Evolutionary conservation across 2,329 filamentous ascomycete species (phyloP), one percentile per base, ranked within the genome.

Genomic region (Fulvia fulva): DNA sequence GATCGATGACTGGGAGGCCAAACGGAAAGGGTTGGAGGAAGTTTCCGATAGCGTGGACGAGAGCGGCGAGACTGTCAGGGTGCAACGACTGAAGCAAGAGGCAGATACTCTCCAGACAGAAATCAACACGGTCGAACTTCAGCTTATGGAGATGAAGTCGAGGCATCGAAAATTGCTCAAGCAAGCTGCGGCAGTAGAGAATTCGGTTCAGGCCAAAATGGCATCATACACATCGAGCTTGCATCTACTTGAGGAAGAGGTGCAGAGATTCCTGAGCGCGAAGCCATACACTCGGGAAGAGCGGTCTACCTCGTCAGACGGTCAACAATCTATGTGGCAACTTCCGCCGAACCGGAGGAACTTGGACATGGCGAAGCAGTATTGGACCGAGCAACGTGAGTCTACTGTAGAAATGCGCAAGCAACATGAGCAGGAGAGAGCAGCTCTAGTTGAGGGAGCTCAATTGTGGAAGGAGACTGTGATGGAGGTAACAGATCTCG

Each of bases 211-310:
- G 69, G 86, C 88, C 1, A 85, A 84, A n/a, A 71, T 91, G 14
- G 89, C 87, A 56, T 87, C 87, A 0, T 91, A 90, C 70, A 83
- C 81, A 21, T 83, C 86, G 1, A 87, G 87, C 3, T 74, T 90
- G 34, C 82, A 78, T 56, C 82, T 89, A 55, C 80, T 89, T 5
- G 87, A 91, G 60, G 77, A 76, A 14, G 83, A 88, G 55, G 78
- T 90, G 5, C 74, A 76, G 5, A 76, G 75, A 3, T 81, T 91
- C 58, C 75, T 91, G 64, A 63, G 63, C 19, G 21, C 60, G 2
- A 58, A 61, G 21, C 67, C 67, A 22, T 28, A 54, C 12, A 51
- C 47, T 12, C 43, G 25, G n/a, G 52, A 57, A 30, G n/a, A 30
- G 16, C 51, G 54, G 37, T 30, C 59, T 58, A 28, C 55, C n/a